phyloP scores from a whole-genome alignment of 2,329 filamentous ascomycete species.

The Aspergillus ruber region DNA sequence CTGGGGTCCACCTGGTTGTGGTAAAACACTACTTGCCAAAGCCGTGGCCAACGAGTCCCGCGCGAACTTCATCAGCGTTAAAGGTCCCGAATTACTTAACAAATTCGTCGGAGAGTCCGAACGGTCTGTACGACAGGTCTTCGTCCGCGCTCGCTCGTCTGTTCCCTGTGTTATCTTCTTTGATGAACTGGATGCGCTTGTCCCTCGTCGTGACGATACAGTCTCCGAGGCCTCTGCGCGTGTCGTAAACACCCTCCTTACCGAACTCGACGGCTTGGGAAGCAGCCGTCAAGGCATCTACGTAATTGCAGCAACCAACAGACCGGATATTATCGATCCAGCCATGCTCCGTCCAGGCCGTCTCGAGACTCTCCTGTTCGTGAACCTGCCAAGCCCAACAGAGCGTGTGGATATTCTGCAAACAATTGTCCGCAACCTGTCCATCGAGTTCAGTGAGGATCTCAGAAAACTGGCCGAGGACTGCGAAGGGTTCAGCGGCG shows the following conservation, averaged over 20 bases:
- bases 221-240: constrained; percentile 77
- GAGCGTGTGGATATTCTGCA: constrained; percentile 81
- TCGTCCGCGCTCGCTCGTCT: constrained; percentile 76
- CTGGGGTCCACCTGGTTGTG: constrained; percentile 94
- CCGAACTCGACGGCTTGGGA: constrained; percentile 79
- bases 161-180: constrained; percentile 96
- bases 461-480: constrained; percentile 62
- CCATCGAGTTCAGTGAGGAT: constrained; percentile 46
- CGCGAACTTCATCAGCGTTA: constrained; percentile 97
- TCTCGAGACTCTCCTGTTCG: constrained; percentile 79
- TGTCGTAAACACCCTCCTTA: constrained; percentile 90
- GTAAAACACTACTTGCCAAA: constrained; percentile 93
- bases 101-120: constrained; percentile 98
- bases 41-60: constrained; percentile 92
- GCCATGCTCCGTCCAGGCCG: constrained; percentile 90
- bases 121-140: constrained; percentile 84
- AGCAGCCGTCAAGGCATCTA: constrained; percentile 77
- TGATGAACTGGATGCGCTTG: constrained; percentile 90
- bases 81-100: constrained; percentile 91
- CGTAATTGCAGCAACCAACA: constrained; percentile 89
- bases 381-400: constrained; percentile 71
- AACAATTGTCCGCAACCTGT: constrained; percentile 52
- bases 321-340: constrained; percentile 92
- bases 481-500: constrained; percentile 72
- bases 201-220: constrained; percentile 71